Evolutionary conservation across 2,329 filamentous ascomycete genomes (phyloP).

Genomic region (Alternaria consortialis): DNA sequence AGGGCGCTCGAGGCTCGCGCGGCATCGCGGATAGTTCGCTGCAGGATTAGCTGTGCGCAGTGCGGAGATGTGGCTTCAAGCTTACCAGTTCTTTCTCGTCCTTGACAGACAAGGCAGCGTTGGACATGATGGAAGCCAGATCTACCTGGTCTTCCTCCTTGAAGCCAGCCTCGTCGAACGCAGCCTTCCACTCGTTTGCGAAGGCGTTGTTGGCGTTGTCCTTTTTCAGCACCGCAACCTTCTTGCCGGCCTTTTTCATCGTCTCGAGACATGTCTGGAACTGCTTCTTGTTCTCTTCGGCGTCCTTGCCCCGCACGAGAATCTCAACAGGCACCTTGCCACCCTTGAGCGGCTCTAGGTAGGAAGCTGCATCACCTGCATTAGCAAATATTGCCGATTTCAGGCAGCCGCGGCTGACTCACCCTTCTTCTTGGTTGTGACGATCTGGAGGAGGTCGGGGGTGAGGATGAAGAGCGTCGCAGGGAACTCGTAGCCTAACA

Average conservation of each 20-base stretch:
- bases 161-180: conserved; percentile 73
- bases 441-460: conserved; percentile 83
- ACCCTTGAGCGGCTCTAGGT: conserved; percentile 89
- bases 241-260: conserved; percentile 90
- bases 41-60: conserved; percentile 9
- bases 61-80: not conserved
- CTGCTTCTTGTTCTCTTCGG: conserved; percentile 88
- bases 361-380: conserved; percentile 72
- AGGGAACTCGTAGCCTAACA: conserved; percentile 97
- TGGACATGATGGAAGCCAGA: conserved; percentile 81
- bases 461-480: conserved; percentile 95
- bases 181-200: conserved; percentile 93
- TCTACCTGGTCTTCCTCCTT: conserved; percentile 92
- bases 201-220: conserved; percentile 88
- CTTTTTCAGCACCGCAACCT: conserved; percentile 86
- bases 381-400: conserved; percentile 22
- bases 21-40: conserved; percentile 90
- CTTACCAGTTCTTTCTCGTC: conserved; percentile 86
- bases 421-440: conserved; percentile 99
- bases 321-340: conserved; percentile 94
- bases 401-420: conserved; percentile 19
- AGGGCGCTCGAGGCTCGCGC: conserved; percentile 93
- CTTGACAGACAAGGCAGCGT: conserved; percentile 87
- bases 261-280: conserved; percentile 84
- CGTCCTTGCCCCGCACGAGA: conserved; percentile 88